A percentile compares a stretch with the other conserved stretches of the same genome.
Conservation (phyloP, 225 moss, liverwort and hornwort species). For the Physcomitrellopsis africana region DNA sequence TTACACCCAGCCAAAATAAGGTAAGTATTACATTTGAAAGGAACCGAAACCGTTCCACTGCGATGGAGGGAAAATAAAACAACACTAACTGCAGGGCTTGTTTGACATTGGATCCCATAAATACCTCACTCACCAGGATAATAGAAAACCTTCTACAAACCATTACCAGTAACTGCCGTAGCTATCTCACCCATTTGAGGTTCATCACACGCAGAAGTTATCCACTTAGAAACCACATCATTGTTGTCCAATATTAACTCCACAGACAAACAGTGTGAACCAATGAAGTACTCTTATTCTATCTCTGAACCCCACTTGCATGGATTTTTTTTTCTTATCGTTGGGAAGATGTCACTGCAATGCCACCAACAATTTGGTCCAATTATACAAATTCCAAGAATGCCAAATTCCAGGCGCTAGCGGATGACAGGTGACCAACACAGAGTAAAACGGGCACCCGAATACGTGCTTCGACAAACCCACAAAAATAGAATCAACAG, state of each 20-base stretch:
- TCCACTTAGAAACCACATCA: slow-evolving; percentile 18
- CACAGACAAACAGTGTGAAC: not conserved
- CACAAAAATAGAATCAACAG: too few relatives aligned
- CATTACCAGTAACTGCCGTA: slow-evolving; percentile 37
- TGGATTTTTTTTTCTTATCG: not conserved
- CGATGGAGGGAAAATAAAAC: not conserved
- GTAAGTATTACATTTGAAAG: not conserved
- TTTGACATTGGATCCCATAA: not conserved
- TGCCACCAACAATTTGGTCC: too few relatives aligned
- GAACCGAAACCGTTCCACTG: not conserved
- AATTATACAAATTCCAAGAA: too few relatives aligned
- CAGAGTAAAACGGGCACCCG: too few relatives aligned
- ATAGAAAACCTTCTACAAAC: slow-evolving; percentile 67
- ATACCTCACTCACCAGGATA: slow-evolving; percentile 79
- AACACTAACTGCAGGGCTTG: not conserved
- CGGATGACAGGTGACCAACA: too few relatives aligned
- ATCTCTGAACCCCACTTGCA: not conserved
- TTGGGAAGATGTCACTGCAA: not conserved
- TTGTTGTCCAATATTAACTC: slow-evolving; percentile 25
- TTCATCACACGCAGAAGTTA: slow-evolving; percentile 16
- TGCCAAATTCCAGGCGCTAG: too few relatives aligned
- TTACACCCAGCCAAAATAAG: not conserved
- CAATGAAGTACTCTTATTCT: not conserved
- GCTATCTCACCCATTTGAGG: slow-evolving; percentile 30
- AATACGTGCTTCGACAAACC: too few relatives aligned